Evolutionary conservation across 768 basidiomycete genomes (phyloP), one percentile per base, ranked within the genome.

Genomic region (Pleurotus pulmonarius): DNA sequence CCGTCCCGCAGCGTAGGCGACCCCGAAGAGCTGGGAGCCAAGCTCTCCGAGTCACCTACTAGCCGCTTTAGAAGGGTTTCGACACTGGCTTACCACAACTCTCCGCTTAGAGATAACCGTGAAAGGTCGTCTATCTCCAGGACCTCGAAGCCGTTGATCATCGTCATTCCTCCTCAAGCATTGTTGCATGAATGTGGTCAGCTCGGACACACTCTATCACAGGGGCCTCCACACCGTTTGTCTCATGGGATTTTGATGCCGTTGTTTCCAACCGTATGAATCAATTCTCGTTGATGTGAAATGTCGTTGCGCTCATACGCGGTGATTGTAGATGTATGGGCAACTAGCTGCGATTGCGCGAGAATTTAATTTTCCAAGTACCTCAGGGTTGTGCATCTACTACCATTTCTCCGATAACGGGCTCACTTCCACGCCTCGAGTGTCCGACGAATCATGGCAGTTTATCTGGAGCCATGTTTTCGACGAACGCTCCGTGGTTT

Each of bases 321-420:
- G 3, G 51, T 39, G 52, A 55, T 6, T 20, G 34, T 52, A 93
- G 92, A 82, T 92, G 76, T 85, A 83, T 63, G 83, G 79, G 13
- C 91, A 94, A 69, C 72, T 92, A 34, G 78, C 79, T 25, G 87
- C 89, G 8, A 91, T 94, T 58, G 88, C 90, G 3, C 81, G 83
- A 49, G 90, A 93, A 67, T 92, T 86, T 71, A 87, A 83, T 64
- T 88, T 92, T 61, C 91, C 91, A 0, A 89, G 86, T 65, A 86
- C 79, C 18, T 66, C 80, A 7, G 91, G 91, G 20, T 65, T 93
- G n/a, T 88, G 86, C 66, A 77, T 92, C n/a, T 93, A 91, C 65
- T 75, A 89, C 54, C 86, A 85, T 56, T 76, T 83, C 57, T 74
- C 74, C 16, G 84, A 88, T 49, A 74, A 73, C 44, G 84, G 85